Evolutionary conservation across 257 asterid species (phyloP).

Genomic region (Nicotiana noctiflora): DNA sequence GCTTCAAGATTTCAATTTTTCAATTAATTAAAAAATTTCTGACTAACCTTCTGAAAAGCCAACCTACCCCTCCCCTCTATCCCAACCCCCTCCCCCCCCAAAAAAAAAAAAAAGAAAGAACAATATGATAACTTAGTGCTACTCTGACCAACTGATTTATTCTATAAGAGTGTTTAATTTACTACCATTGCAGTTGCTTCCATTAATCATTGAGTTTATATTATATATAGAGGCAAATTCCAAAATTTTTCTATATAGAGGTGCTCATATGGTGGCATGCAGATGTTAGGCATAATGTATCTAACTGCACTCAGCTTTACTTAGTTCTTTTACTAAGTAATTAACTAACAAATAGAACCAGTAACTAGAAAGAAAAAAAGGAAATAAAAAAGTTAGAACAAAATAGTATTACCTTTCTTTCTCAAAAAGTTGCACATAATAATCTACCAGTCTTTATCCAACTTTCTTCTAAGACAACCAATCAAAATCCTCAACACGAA

Average conservation of each 20-base stretch:
- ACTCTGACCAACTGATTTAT: constrained; percentile 6
- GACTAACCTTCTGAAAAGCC: not conserved
- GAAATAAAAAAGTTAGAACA: not conserved
- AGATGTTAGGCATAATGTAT: not conserved
- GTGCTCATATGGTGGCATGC: not conserved
- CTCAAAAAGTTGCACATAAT: constrained; percentile 18
- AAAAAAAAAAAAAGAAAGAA: not conserved
- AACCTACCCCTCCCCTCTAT: not conserved
- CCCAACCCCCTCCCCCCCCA: no score
- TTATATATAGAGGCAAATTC: not conserved
- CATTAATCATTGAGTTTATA: not conserved
- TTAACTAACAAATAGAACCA: not conserved
- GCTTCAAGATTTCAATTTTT: not conserved
- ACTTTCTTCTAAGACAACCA: constrained; percentile 51
- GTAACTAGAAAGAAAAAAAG: not conserved
- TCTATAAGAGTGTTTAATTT: not conserved
- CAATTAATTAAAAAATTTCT: not conserved
- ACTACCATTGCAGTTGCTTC: constrained; percentile 2
- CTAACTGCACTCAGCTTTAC: not conserved
- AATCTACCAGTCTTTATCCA: constrained; percentile 19
- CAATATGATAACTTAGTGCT: constrained; percentile 4
- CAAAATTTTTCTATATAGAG: not conserved
- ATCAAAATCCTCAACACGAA: constrained; percentile 31
- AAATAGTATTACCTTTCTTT: constrained; percentile 8
- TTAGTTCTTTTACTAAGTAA: not conserved